Conservation (phyloP, 2,329 filamentous ascomycete genomes). For the Hymenotorrendiella dingleyae region DNA sequence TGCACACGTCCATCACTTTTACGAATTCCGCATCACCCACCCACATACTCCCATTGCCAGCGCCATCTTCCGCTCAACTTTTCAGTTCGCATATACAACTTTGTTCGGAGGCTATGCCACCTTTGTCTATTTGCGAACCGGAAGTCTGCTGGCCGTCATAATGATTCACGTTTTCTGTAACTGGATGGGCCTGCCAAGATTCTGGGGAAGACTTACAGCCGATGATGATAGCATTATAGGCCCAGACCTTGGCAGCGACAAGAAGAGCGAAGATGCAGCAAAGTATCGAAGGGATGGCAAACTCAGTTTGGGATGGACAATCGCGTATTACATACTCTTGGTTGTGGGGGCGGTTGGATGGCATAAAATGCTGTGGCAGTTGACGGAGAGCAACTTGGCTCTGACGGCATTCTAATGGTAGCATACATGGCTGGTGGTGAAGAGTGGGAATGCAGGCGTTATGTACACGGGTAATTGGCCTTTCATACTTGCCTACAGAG, state of each 20-base stretch:
- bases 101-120: conserved; percentile 91
- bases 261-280: conserved; percentile 35
- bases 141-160: conserved; percentile 70
- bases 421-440: too few relatives aligned
- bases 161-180: conserved; percentile 87
- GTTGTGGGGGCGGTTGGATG: conserved; percentile 67
- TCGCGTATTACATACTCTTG: conserved; percentile 73
- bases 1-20: conserved; percentile 91
- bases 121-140: conserved; percentile 81
- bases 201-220: conserved; percentile 71
- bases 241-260: conserved; percentile 27
- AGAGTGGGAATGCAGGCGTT: too few relatives aligned
- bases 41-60: conserved; percentile 59
- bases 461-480: too few relatives aligned
- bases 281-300: conserved; percentile 22
- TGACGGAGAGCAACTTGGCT: conserved; percentile 60
- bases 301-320: conserved; percentile 56
- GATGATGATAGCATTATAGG: conserved; percentile 20
- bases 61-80: conserved; percentile 63
- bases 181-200: conserved; percentile 76
- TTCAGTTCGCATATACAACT: conserved; percentile 88
- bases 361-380: conserved; percentile 61
- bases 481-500: too few relatives aligned
- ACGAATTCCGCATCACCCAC: conserved; percentile 82
- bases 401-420: conserved; percentile 33